Evolutionary conservation across 2,329 filamentous ascomycete species (phyloP).

Genomic region (Diaporthe sp.): DNA sequence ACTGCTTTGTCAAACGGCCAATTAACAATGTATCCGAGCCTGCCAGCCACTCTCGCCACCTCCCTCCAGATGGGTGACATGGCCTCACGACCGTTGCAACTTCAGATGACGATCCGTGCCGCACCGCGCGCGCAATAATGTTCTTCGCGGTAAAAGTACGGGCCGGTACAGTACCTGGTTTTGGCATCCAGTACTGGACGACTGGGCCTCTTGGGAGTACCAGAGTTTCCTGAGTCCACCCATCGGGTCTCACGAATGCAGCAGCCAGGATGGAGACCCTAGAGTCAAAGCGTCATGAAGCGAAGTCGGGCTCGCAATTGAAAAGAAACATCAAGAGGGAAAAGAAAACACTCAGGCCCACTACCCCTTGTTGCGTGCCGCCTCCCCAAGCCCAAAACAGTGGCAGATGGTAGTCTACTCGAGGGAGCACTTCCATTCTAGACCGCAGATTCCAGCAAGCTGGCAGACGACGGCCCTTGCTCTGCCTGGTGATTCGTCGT

Average conservation of each 20-base stretch:
- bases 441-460: neutral
- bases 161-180: neutral
- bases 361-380: conserved; percentile 1
- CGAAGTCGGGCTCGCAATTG: neutral
- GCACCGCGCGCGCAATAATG: neutral
- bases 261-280: conserved; percentile 21
- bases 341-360: conserved; percentile 11
- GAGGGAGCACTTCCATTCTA: neutral
- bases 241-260: conserved; percentile 22
- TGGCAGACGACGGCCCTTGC: neutral
- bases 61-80: neutral
- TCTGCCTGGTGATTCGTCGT: neutral
- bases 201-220: neutral
- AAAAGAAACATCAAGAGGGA: conserved; percentile 4
- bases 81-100: neutral
- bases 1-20: neutral
- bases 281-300: conserved; percentile 22
- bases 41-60: neutral
- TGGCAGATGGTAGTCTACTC: neutral
- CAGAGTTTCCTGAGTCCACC: conserved; percentile 9
- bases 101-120: conserved; percentile 19
- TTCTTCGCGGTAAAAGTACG: neutral
- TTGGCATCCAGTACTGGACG: neutral
- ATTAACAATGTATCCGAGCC: neutral
- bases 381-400: neutral